phyloP scores from a whole-genome alignment of 2,329 filamentous ascomycete species.

The Davidsoniella virescens region DNA sequence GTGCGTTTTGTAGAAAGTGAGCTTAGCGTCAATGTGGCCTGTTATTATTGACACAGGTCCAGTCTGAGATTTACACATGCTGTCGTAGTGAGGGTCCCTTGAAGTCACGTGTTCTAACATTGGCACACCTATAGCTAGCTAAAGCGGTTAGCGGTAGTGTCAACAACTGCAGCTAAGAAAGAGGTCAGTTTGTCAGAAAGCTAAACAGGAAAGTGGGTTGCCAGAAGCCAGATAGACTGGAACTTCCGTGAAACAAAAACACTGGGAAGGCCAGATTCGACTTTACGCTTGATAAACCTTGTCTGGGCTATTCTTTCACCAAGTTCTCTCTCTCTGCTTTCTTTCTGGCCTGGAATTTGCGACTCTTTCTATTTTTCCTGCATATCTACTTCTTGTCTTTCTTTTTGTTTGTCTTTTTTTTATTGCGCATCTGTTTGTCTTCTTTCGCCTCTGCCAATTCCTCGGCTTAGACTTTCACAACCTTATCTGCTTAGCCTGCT shows the following conservation, averaged over 20 bases:
- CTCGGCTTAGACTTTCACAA: too few species aligned
- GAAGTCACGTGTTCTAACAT: too few species aligned
- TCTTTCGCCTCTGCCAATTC: not conserved
- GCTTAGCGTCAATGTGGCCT: too few species aligned
- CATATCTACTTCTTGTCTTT: constrained; percentile 3
- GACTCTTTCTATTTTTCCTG: not conserved
- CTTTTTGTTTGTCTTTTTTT: constrained; percentile 1
- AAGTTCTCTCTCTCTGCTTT: not conserved
- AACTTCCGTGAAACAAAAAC: constrained; percentile 2
- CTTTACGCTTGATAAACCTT: not conserved
- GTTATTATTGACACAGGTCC: too few species aligned
- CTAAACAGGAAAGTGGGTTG: not conserved
- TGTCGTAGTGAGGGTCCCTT: too few species aligned
- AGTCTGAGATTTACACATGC: too few species aligned
- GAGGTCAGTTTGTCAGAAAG: not conserved
- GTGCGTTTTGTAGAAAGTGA: too few species aligned
- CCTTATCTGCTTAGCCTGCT: not conserved
- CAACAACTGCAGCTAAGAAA: too few species aligned
- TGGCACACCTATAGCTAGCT: not conserved
- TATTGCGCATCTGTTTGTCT: not conserved
- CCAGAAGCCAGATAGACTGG: constrained; percentile 12
- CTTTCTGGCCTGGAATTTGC: not conserved
- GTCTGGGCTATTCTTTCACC: not conserved
- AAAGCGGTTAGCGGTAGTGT: not conserved
- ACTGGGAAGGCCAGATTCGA: constrained; percentile 5